Base-by-base conservation (phyloP, 2,329 filamentous ascomycete genomes). In the Phaeoacremonium minimum region DNA sequence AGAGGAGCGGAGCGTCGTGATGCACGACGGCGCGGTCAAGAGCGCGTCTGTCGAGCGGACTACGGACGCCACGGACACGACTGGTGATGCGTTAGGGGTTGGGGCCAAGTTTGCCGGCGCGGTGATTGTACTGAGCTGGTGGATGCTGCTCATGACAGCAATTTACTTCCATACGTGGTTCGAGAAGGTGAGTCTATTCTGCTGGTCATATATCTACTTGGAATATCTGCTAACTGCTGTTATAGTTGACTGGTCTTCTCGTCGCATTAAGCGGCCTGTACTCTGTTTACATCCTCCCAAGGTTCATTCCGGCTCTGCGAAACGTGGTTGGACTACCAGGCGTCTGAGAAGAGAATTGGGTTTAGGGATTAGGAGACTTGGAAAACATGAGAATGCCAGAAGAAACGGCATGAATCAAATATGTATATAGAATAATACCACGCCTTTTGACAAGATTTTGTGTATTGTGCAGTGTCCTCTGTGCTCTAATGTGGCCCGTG, bases 101-200 rank as follows among this genome's bases (percentile, higher is more conserved):
- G 63, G 72, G 7, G 63, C 64, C 49, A 67, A 77, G 70, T 65
- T 84, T 46, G 75, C 81, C 44, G 63, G 73, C 16, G 72, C 55
- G 0, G 78, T 96, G 17, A 74, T 85, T 14, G 80, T 63, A 1
- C 52, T 96, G 54, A 87, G 83, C 54, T 77, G 83, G 68, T 97
- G 93, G 87, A 98, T 98, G 93, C 63, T 98, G 57, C 71, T 97
- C 43, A 98, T 98, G 93, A 98, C 93, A 28, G 90, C 90, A 4
- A 90, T 94, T 28, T 98, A 91, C 71, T 98, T 98, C 55, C 93
- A 98, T 61, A 98, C 93, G 1, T 97, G 91, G 90, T 83, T 94
- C 51, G 93, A 98, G 68, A 98, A 97, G 83, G 84, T 86, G 51
- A 53, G 72, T 57, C 28, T 15, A 5, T 16, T 2, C 6, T 17